A percentile compares a stretch with the other conserved stretches of the same genome.
Conservation (phyloP, 768 basidiomycete species). For the Termitomyces sp. region DNA sequence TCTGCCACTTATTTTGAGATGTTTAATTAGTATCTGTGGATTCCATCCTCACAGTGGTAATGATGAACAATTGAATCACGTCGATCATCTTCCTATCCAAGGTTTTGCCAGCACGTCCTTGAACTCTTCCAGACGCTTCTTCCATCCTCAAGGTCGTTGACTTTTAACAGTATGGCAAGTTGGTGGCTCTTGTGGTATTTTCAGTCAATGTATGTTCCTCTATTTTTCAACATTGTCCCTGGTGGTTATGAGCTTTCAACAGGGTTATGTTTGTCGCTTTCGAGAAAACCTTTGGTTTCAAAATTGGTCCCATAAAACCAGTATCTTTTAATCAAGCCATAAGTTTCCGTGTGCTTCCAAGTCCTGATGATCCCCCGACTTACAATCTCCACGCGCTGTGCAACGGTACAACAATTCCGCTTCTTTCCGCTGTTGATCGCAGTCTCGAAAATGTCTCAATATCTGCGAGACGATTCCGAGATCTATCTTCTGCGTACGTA, state of each 20-base stretch:
- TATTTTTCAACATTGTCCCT: not conserved
- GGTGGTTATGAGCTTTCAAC: not conserved
- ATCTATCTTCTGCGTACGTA: not conserved
- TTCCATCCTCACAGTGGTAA: not conserved
- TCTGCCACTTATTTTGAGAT: not conserved
- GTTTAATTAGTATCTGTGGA: not conserved
- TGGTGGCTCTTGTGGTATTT: not conserved
- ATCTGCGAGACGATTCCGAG: not conserved
- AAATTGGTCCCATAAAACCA: not conserved
- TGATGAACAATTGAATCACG: not conserved
- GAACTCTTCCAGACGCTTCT: not conserved
- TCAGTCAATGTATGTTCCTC: not conserved
- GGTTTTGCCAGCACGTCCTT: not conserved
- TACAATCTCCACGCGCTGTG: constrained; percentile 6
- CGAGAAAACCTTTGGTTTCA: not conserved
- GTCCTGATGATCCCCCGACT: not conserved
- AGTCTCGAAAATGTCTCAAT: not conserved
- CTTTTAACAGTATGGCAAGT: not conserved
- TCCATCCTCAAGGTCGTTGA: not conserved
- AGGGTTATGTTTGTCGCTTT: not conserved
- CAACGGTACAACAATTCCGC: not conserved
- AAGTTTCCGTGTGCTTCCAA: not conserved
- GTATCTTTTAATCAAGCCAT: not conserved
- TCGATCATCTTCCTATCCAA: not conserved
- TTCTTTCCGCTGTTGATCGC: not conserved